phyloP scores from a whole-genome alignment of 1,284 basidiomycete species.

The Sparassis latifolia region DNA sequence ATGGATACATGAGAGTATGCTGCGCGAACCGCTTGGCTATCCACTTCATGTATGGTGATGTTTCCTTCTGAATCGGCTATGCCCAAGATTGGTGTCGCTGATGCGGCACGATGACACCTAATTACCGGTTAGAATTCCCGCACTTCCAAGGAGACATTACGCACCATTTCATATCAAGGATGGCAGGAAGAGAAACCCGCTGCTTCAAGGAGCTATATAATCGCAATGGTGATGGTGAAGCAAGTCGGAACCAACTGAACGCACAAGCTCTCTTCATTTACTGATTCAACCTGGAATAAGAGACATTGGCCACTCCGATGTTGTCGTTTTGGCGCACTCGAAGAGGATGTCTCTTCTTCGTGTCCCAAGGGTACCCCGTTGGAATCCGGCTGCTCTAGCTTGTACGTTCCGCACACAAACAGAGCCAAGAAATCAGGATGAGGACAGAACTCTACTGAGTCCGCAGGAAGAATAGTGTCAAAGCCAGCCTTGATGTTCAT shows the following conservation, averaged over 20 bases:
- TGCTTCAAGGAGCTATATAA: slow-evolving; percentile 57
- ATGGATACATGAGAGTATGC: not conserved
- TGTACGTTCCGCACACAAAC: slow-evolving; percentile 89
- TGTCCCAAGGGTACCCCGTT: slow-evolving; percentile 7
- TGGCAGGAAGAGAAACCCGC: slow-evolving; percentile 69
- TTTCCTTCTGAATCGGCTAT: slow-evolving; percentile 83
- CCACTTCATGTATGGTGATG: slow-evolving; percentile 57
- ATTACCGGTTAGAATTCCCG: not conserved
- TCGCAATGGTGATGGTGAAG: not conserved
- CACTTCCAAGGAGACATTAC: slow-evolving; percentile 1
- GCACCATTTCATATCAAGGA: slow-evolving; percentile 93
- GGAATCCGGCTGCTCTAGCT: slow-evolving; percentile 44
- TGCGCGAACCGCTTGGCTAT: slow-evolving; percentile 39
- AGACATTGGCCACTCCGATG: slow-evolving; percentile 61
- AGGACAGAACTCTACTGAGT: slow-evolving; percentile 87
- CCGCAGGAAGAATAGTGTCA: slow-evolving; percentile 83
- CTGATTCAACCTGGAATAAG: slow-evolving; percentile 44
- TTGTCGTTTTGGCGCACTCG: slow-evolving; percentile 22
- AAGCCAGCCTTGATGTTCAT: slow-evolving; percentile 31
- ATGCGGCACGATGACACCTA: slow-evolving; percentile 52
- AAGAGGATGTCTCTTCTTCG: slow-evolving; percentile 5
- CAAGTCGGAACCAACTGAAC: not conserved
- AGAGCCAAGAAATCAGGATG: slow-evolving; percentile 48
- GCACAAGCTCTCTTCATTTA: slow-evolving; percentile 16
- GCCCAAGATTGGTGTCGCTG: slow-evolving; percentile 45